Percentiles rank a stretch among this genome's conserved stretches.
Conservation (phyloP, 1,284 basidiomycete species). For the Puccinia horiana region DNA sequence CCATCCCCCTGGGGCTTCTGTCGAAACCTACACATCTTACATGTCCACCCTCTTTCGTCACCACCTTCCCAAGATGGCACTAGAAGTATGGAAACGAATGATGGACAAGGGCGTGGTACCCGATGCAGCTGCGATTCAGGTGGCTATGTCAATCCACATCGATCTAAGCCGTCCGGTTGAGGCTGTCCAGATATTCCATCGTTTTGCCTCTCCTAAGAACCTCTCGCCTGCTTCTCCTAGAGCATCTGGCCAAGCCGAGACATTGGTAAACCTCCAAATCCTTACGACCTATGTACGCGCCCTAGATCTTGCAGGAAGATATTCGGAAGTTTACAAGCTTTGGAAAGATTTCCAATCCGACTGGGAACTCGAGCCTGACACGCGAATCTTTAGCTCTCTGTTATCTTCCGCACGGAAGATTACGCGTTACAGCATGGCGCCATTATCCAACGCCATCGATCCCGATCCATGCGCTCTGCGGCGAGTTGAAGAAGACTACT, state of each 20-base stretch:
- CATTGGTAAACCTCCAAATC: constrained; percentile 19
- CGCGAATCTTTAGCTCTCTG: constrained; percentile 36
- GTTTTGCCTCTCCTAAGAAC: constrained; percentile 22
- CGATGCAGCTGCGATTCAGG: constrained; percentile 44
- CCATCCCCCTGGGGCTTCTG: background rate
- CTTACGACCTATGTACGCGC: constrained; percentile 42
- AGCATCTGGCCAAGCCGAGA: background rate
- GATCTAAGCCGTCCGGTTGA: constrained; percentile 30
- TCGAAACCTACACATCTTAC: constrained; percentile 37
- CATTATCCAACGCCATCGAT: constrained; percentile 14
- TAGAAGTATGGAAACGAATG: constrained; percentile 27
- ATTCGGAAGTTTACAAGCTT: constrained; percentile 41
- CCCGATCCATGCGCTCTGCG: background rate
- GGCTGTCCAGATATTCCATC: constrained; percentile 32
- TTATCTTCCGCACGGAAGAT: constrained; percentile 43
- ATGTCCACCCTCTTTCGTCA: constrained; percentile 43
- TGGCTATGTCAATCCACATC: constrained; percentile 39
- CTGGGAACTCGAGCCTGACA: constrained; percentile 36
- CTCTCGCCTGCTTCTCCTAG: background rate
- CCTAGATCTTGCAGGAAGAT: constrained; percentile 30
- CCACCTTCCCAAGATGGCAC: constrained; percentile 41
- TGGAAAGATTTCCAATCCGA: constrained; percentile 37
- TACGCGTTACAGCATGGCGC: background rate
- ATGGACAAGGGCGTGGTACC: constrained; percentile 10
- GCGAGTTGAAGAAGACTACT: constrained; percentile 31